Base-by-base conservation (phyloP, 768 basidiomycete genomes). In the Mycena metata region DNA sequence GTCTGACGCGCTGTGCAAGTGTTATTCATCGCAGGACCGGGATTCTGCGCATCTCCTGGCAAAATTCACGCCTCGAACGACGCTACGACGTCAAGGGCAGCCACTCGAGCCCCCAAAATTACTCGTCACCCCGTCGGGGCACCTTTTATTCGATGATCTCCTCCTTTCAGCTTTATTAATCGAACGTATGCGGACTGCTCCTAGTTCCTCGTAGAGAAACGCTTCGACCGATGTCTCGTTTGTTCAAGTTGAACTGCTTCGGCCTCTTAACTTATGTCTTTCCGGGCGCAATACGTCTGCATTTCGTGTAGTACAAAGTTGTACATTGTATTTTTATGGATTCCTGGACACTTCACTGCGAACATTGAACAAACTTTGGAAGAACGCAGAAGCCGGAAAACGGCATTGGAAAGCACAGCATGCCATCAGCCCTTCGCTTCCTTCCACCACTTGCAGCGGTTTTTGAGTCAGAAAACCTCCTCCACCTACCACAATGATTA, bases 401-500 rank as follows among this genome's bases (percentile, higher is more conserved):
- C 30, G 30, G 30, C 30, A 30, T 30, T 30, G 30, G 30, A 30
- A 30, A 30, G 30, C 30, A 30, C 30, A 30, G 30, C 30, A 54
- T 67, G 54, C 60, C 24, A 67, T 60, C 45, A 47, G 30, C 45
- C 35, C n/a, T 35, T 49, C 60, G 52, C 66, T 67, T 57, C 52
- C 46, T 43, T 52, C 73, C 67, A 62, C 60, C 45, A 71, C 74
- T 77, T 75, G 7, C 12, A 7, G 36, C 36, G 11, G 39, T 78
- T 78, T 73, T 77, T 77, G 76, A 79, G 76, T 77, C 80, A 67
- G 52, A 67, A 24, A 47, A 56, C 77, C 75, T 70, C 72, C 60
- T 72, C 60, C 60, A 67, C 64, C 66, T 70, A 69, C 77, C 73
- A 81, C 76, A 61, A 87, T 87, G 86, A 82, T 87, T 67, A 86